Conservation (phyloP, 2,329 filamentous ascomycete species). For the Diatrype stigma region DNA sequence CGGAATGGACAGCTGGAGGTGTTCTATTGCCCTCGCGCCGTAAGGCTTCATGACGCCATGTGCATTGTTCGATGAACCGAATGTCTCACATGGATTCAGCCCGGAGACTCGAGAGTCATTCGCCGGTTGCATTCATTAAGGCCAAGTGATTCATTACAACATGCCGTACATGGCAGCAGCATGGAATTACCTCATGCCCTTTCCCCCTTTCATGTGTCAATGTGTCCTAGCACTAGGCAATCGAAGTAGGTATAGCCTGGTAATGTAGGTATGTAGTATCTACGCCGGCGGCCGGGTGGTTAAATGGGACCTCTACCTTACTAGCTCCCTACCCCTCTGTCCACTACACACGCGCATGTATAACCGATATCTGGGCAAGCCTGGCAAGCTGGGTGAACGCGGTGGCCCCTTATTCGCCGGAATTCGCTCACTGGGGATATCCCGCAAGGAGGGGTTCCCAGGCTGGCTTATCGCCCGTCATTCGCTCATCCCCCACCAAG, state of each 20-base stretch:
- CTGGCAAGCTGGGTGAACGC: no score
- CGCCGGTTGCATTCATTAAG: background rate
- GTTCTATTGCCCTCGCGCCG: background rate
- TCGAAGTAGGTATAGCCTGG: no score
- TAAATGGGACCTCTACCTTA: no score
- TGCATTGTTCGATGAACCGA: background rate
- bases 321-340: no score
- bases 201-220: no score
- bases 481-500: background rate
- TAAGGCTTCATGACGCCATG: background rate
- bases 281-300: no score
- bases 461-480: background rate
- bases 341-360: no score
- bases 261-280: no score
- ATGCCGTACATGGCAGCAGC: no score
- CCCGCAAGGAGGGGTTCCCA: background rate
- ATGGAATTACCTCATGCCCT: background rate
- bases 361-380: no score
- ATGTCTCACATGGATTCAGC: background rate
- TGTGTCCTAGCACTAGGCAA: no score
- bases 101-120: background rate
- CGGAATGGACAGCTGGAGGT: background rate
- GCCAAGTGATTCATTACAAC: background rate
- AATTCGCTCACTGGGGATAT: background rate
- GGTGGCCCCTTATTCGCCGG: background rate